A percentile compares a stretch with the other conserved stretches of the same genome.
Conservation (phyloP, 2,329 filamentous ascomycete genomes). For the Hymenoscyphus occultus region DNA sequence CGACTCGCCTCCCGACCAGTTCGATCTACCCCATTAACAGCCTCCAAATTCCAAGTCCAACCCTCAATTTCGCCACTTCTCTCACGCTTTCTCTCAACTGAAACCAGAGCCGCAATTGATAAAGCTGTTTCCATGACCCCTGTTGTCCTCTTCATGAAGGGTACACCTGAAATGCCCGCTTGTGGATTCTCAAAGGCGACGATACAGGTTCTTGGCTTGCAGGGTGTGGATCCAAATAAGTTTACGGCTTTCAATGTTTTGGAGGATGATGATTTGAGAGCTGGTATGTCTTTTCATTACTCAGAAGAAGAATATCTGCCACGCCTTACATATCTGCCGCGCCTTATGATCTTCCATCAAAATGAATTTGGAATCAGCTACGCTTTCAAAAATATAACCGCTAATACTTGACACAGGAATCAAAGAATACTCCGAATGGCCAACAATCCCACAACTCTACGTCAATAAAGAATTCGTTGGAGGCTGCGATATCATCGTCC, state of each 20-base stretch:
- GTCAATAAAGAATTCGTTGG: conserved; percentile 94
- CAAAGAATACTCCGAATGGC: conserved; percentile 99
- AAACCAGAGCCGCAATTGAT: conserved; percentile 81
- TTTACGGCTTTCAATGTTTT: conserved; percentile 98
- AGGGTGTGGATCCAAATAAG: conserved; percentile 92
- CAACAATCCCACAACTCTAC: conserved; percentile 96
- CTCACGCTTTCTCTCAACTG: conserved; percentile 70
- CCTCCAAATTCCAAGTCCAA: conserved; percentile 31
- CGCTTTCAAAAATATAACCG: too few relatives aligned
- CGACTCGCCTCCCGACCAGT: conserved; percentile 43
- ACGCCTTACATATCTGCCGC: too few relatives aligned
- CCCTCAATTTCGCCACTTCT: conserved; percentile 26
- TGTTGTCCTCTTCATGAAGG: conserved; percentile 99
- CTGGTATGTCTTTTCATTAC: conserved; percentile 51
- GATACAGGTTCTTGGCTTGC: conserved; percentile 91
- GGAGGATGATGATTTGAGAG: conserved; percentile 81
- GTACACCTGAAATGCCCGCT: conserved; percentile 90
- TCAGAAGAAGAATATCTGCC: too few relatives aligned
- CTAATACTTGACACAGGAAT: conserved; percentile 59
- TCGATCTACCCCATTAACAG: conserved; percentile 14
- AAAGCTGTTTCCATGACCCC: conserved; percentile 83
- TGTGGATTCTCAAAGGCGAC: conserved; percentile 94
- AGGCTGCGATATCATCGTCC: conserved; percentile 94
- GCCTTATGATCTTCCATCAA: too few relatives aligned
- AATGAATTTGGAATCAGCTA: too few relatives aligned